Evolutionary conservation across 169 alveolate species (phyloP), one percentile per base, ranked within the genome.

Genomic region (Hammondia hammondi): DNA sequence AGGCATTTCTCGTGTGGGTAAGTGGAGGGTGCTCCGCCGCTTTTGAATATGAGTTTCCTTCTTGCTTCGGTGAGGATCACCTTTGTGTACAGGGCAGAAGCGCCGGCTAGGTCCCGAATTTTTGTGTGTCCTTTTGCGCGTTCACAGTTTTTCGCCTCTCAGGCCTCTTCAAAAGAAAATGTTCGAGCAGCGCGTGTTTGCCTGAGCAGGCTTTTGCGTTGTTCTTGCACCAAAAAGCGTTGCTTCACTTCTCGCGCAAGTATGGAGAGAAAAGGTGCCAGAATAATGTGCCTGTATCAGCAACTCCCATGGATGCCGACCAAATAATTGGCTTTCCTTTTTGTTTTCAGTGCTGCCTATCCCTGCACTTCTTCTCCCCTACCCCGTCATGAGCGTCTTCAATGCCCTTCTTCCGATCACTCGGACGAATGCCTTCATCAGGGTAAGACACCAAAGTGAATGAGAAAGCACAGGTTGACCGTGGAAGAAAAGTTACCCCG

Each of bases 301-400:
- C 61, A 52, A 1, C 61, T 52, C 19, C 61, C 61, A 52, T 7
- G 3, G 61, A 52, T 52, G 61, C 24, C 24, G 19, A 52, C 10
- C 61, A 52, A 14, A 52, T 14, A 14, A 10, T 14, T 52, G 61
- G 61, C 2, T 52, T 14, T 43, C 87, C 87, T 77, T 24, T 77
- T 43, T n/a, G 39, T 17, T 5, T 72, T 43, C 94, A 91, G 95
- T 92, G 45, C 87, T 92, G 73, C 95, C 95, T 7, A 3, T 92
- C 32, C 95, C 95, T n/a, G 92, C 84, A n/a, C 85, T 92, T 37
- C 92, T 92, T 45, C 77, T 92, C n/a, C 95, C 95, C 21, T 32
- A 61, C 57, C 95, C 91, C 24, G 29, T 92, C 9, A 85, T 84
- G 21, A 81, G 87, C 9, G 72, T 92, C 35, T 67, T 82, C 77